These are phyloP conservation scores for Zostera marina DNA, from an alignment of 116 monocot genomes.

Conservation along the genomic window DNA sequence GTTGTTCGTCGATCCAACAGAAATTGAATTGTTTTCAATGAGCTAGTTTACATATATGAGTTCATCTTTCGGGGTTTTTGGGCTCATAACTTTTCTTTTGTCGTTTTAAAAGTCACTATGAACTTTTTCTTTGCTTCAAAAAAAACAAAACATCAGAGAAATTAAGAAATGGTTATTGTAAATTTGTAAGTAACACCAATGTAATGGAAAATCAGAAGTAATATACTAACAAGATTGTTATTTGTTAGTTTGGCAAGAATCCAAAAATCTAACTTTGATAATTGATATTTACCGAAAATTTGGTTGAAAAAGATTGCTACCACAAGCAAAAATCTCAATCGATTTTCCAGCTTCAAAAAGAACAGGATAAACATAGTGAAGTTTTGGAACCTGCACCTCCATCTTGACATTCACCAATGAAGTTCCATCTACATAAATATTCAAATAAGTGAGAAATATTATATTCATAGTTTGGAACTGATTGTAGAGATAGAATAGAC, in stretches of 20 bases:
- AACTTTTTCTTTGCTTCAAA: too few relatives aligned
- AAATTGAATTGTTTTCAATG: too few relatives aligned
- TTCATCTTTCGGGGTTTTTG: too few relatives aligned
- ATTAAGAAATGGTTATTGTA: too few relatives aligned
- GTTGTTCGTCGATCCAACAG: too few relatives aligned
- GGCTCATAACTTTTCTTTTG: too few relatives aligned
- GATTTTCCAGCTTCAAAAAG: conserved; percentile 86
- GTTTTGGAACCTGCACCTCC: conserved; percentile 70
- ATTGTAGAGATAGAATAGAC: background rate
- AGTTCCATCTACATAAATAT: conserved; percentile 58
- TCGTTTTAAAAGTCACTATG: too few relatives aligned
- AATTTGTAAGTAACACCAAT: too few relatives aligned
- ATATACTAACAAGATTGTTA: too few relatives aligned
- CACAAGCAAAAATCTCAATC: conserved; percentile 73
- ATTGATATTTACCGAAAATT: conserved; percentile 76
- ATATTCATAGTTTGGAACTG: background rate
- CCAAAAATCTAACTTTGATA: background rate
- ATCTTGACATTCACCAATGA: conserved; percentile 44
- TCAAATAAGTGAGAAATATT: background rate
- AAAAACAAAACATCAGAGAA: too few relatives aligned
- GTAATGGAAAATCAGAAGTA: too few relatives aligned
- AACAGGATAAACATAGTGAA: conserved; percentile 77
- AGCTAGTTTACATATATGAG: too few relatives aligned
- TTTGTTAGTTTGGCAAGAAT: background rate
- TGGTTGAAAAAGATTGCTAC: conserved; percentile 63